These are phyloP conservation scores for Brassica rapa DNA, from an alignment of 345 rosid genomes.

Conservation along the genomic window DNA sequence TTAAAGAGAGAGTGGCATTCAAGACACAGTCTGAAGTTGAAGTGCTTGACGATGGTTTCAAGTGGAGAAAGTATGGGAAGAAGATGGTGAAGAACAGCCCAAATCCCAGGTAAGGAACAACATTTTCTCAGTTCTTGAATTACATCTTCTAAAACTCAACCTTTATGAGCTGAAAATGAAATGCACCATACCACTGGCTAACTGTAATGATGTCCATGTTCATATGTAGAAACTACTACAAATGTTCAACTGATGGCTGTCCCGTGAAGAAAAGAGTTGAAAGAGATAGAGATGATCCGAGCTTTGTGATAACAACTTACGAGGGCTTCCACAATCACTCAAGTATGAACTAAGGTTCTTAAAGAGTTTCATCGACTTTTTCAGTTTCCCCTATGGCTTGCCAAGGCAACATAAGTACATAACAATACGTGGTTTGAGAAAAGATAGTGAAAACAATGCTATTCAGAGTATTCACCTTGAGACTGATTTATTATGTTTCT, in stretches of 20 bases:
- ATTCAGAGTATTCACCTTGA: background rate
- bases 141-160: background rate
- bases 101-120: conserved; percentile 69
- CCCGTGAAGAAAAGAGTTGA: conserved; percentile 92
- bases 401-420: background rate
- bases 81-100: conserved; percentile 95
- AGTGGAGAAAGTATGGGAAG: conserved; percentile 98
- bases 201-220: conserved; percentile 4
- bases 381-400: background rate
- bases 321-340: conserved; percentile 76
- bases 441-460: conserved; percentile 20
- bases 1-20: conserved; percentile 70
- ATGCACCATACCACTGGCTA: background rate
- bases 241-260: conserved; percentile 74
- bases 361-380: background rate
- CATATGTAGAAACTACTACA: conserved; percentile 74
- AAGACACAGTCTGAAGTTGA: conserved; percentile 79
- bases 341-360: conserved; percentile 19
- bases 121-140: background rate
- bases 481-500: conserved; percentile 13
- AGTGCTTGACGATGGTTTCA: conserved; percentile 85
- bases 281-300: conserved; percentile 71
- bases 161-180: conserved; percentile 14
- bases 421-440: background rate
- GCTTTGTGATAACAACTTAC: conserved; percentile 83